These are phyloP conservation scores for Lignosus rhinocerotis DNA, from an alignment of 1,284 basidiomycete genomes.

Conservation along the genomic window DNA sequence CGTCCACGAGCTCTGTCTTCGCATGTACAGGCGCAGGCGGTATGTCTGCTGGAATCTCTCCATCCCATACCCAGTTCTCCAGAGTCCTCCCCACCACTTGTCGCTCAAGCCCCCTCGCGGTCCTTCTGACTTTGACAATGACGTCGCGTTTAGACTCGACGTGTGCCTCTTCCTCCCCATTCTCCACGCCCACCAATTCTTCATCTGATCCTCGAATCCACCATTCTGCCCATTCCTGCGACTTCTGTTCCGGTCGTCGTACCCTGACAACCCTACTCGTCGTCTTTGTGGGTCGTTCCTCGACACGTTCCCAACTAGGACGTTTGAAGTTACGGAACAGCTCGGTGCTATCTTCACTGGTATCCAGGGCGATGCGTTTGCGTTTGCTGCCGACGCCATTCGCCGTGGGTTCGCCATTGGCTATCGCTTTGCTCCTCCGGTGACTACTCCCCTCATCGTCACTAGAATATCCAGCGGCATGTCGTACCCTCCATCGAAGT, in stretches of 20 bases:
- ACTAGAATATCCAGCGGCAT: conserved; percentile 64
- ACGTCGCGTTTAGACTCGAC: conserved; percentile 52
- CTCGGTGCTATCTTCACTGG: conserved; percentile 30
- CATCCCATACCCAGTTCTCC: conserved; percentile 65
- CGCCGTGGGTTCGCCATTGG: conserved; percentile 24
- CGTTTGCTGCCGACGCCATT: conserved; percentile 47
- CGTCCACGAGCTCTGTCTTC: conserved; percentile 11
- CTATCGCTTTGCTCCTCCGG: conserved; percentile 21
- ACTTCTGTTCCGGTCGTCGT: conserved; percentile 34
- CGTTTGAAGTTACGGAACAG: conserved; percentile 69
- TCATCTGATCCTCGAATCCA: conserved; percentile 40
- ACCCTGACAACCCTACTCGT: conserved; percentile 39
- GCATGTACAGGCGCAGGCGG: background rate
- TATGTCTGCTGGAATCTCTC: conserved; percentile 1
- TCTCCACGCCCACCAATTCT: conserved; percentile 32
- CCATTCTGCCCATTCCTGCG: conserved; percentile 35
- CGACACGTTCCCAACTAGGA: conserved; percentile 58
- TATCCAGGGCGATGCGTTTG: conserved; percentile 47
- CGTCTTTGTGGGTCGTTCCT: conserved; percentile 43
- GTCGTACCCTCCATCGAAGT: conserved; percentile 74
- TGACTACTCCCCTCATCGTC: conserved; percentile 59
- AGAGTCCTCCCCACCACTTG: conserved; percentile 66
- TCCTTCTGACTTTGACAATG: conserved; percentile 60
- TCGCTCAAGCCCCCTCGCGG: conserved; percentile 58
- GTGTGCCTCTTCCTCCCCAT: conserved; percentile 42